These are phyloP conservation scores for Phytopythium delawarense DNA, from an alignment of 352 stramenopile genomes.

Conservation along the genomic window DNA sequence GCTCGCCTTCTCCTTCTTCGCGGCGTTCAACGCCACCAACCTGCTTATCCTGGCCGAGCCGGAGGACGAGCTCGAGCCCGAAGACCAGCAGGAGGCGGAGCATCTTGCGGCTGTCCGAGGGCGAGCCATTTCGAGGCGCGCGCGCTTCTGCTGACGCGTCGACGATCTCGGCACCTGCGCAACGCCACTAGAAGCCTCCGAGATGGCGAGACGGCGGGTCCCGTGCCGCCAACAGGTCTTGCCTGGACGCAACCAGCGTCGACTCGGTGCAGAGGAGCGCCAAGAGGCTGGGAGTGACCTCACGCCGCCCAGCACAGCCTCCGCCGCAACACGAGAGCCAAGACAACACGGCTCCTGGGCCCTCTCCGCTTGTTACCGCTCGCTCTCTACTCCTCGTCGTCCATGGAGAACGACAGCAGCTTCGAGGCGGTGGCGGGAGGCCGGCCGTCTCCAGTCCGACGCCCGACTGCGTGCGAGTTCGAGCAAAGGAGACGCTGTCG, in stretches of 20 bases:
- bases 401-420: slow-evolving; percentile 79
- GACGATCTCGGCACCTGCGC: neutral
- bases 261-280: neutral
- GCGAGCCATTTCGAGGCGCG: neutral
- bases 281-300: neutral
- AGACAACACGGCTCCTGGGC: neutral
- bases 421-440: slow-evolving; percentile 4
- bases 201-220: neutral
- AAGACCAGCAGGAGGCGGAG: neutral
- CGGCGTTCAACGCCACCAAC: slow-evolving; percentile 54
- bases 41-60: slow-evolving; percentile 48
- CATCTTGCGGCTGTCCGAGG: neutral
- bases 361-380: neutral
- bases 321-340: neutral
- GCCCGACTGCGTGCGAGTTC: too few species aligned
- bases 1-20: slow-evolving; percentile 34
- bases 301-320: neutral
- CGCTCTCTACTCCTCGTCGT: slow-evolving; percentile 40
- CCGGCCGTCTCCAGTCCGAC: too few species aligned
- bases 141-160: neutral
- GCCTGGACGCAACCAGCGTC: neutral
- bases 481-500: too few species aligned
- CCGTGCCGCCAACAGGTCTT: neutral
- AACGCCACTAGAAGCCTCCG: neutral
- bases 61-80: slow-evolving; percentile 14